phyloP scores from a whole-genome alignment of 371 early-diverging fungal genomes.

The Entomophthora muscae region DNA sequence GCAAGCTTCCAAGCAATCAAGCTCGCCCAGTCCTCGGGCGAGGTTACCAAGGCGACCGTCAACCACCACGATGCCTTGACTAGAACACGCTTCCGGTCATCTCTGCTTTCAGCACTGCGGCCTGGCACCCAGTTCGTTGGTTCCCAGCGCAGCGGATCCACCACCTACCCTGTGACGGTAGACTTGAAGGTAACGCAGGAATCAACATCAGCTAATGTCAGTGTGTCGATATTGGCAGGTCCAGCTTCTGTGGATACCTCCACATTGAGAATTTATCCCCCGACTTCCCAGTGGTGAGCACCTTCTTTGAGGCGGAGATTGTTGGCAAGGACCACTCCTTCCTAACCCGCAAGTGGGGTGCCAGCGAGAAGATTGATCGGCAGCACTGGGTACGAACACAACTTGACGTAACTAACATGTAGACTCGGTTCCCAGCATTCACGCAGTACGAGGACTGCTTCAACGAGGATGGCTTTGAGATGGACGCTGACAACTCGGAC shows the following conservation, averaged over 20 bases:
- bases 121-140: background rate
- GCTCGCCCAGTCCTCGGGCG: background rate
- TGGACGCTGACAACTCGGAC: conserved; percentile 37
- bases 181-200: background rate
- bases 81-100: background rate
- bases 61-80: background rate
- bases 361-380: conserved; percentile 47
- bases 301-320: conserved; percentile 71
- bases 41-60: background rate
- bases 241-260: conserved; percentile 60
- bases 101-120: background rate
- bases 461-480: conserved; percentile 43
- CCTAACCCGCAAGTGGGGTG: conserved; percentile 73
- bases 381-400: conserved; percentile 55
- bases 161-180: background rate
- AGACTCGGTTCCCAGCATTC: conserved; percentile 44
- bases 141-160: background rate
- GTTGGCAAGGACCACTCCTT: conserved; percentile 63
- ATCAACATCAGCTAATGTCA: conserved; percentile 13
- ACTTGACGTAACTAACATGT: background rate
- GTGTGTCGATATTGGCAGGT: conserved; percentile 57
- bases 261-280: conserved; percentile 61
- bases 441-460: conserved; percentile 33
- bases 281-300: conserved; percentile 60
- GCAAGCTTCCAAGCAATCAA: background rate